Base-by-base conservation (phyloP, 495 filamentous ascomycete species). In the Hapsidospora chrysogenum region DNA sequence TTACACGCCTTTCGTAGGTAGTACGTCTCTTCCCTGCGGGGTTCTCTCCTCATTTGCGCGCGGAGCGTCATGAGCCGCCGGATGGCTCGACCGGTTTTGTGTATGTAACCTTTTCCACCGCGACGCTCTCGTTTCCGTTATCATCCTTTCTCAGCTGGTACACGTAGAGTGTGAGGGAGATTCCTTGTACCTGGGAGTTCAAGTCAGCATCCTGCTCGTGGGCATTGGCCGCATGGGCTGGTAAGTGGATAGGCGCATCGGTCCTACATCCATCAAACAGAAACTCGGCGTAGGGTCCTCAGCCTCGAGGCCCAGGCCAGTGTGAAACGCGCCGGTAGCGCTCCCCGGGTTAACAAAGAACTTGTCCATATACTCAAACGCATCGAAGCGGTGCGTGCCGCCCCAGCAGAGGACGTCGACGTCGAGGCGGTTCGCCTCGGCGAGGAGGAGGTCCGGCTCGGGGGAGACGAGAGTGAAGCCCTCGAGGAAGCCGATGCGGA, bases 291-390 rank as follows among this genome's bases (percentile, higher is more conserved):
- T 76, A 38, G 80, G 79, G 25, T 92, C 83, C 51, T 93, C 86
- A 14, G 69, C 33, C 57, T 66, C 68, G 62, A 72, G 39, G 20
- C 44, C 10, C 52, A 54, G 60, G 20, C 55, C 56, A 0, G 74
- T 77, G 29, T 73, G 77, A 50, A 85, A 71, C 1, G 85, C 85
- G 9, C 85, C 85, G 7, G 83, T 92, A 15, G 81, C 86, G 55
- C 80, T 92, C n/a, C 89, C 89, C 2, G 89, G 89, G 51, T 96
- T 97, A 29, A 97, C 77, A 57, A 97, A 97, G 63, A 97, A 97
- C 54, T 92, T 84, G 35, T 89, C 92, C 64, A 95, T 92, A 58
- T 95, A 76, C 64, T 97, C 92, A 50, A 93, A 97, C 19, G 92
- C 92, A 61, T 99, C 89, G 52, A 99, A 99, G 9, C 74, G 68